Percentiles rank a stretch among this genome's conserved stretches.
Conservation (phyloP, 2,329 filamentous ascomycete genomes). For the Aspergillus felis region DNA sequence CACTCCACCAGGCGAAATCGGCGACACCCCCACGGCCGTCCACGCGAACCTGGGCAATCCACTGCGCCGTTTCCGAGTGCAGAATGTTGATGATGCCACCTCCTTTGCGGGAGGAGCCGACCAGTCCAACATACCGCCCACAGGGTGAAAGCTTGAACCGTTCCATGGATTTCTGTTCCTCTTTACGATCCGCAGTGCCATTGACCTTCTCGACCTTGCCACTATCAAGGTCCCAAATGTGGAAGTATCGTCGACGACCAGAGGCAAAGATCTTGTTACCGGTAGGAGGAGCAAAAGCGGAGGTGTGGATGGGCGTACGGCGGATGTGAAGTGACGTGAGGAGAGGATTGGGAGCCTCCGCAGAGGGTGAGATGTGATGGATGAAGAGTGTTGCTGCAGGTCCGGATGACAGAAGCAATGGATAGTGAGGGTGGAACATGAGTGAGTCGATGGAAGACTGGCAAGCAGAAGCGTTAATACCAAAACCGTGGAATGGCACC, state of each 20-base stretch:
- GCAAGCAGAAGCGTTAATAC: neutral
- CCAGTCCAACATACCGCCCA: conserved; percentile 78
- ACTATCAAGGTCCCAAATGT: conserved; percentile 83
- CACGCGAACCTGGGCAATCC: conserved; percentile 76
- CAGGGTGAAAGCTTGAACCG: conserved; percentile 82
- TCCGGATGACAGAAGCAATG: conserved; percentile 85
- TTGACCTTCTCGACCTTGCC: conserved; percentile 78
- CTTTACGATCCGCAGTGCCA: conserved; percentile 64
- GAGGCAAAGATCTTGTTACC: conserved; percentile 83
- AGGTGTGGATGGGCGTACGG: conserved; percentile 76
- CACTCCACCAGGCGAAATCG: conserved; percentile 90
- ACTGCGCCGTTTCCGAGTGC: conserved; percentile 75
- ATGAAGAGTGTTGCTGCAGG: conserved; percentile 80
- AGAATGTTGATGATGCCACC: conserved; percentile 86
- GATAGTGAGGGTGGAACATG: conserved; percentile 83
- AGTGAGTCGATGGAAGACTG: conserved; percentile 73
- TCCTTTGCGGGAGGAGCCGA: conserved; percentile 75
- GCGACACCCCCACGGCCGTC: conserved; percentile 79
- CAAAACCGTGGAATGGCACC: neutral
- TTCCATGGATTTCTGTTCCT: conserved; percentile 89
- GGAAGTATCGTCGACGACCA: conserved; percentile 85
- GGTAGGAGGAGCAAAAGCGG: conserved; percentile 69
- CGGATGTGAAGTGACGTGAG: conserved; percentile 86
- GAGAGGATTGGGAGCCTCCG: conserved; percentile 77
- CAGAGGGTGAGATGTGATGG: conserved; percentile 78